A percentile compares a stretch with the other conserved stretches of the same genome.
These are phyloP conservation scores for Plasmopara muralis DNA, from an alignment of 352 stramenopile species.

Conservation along the genomic window DNA sequence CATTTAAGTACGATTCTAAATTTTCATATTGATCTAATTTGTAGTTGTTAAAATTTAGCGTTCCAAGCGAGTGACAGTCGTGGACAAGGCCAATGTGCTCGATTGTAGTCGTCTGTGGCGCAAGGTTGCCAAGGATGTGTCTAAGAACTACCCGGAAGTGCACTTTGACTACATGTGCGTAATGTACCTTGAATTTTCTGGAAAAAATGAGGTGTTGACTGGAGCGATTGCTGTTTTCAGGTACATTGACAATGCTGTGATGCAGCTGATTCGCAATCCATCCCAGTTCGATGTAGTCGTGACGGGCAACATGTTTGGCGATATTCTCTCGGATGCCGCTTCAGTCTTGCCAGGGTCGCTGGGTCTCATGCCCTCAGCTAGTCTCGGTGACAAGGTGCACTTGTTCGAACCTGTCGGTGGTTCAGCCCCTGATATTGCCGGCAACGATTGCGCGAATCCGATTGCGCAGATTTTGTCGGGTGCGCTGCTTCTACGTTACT, in stretches of 20 bases:
- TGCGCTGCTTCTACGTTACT: slow-evolving; percentile 96
- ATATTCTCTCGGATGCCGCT: slow-evolving; percentile 98
- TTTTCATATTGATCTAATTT: background rate
- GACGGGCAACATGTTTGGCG: slow-evolving; percentile 98
- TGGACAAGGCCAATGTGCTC: slow-evolving; percentile 99
- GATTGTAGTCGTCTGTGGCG: slow-evolving; percentile 92
- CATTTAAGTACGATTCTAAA: background rate
- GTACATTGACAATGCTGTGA: slow-evolving; percentile 99
- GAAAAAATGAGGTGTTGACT: too few relatives aligned
- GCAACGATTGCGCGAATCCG: slow-evolving; percentile 95
- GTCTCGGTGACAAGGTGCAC: slow-evolving; percentile 83
- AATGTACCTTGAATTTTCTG: background rate
- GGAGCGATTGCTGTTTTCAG: slow-evolving; percentile 32
- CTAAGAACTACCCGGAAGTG: slow-evolving; percentile 90
- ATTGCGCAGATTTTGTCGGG: slow-evolving; percentile 97
- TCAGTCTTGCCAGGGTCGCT: slow-evolving; percentile 97
- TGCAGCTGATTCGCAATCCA: slow-evolving; percentile 97
- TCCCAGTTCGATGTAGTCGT: slow-evolving; percentile 99
- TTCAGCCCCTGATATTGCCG: slow-evolving; percentile 97
- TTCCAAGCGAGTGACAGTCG: slow-evolving; percentile 91
- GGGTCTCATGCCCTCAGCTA: slow-evolving; percentile 98
- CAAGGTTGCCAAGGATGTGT: slow-evolving; percentile 87
- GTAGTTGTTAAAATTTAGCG: slow-evolving; percentile 67
- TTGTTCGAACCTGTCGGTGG: slow-evolving; percentile 98
- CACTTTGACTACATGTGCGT: slow-evolving; percentile 92